Evolutionary conservation across 345 rosid species (phyloP).

Genomic region (Eucalyptus urophylla): DNA sequence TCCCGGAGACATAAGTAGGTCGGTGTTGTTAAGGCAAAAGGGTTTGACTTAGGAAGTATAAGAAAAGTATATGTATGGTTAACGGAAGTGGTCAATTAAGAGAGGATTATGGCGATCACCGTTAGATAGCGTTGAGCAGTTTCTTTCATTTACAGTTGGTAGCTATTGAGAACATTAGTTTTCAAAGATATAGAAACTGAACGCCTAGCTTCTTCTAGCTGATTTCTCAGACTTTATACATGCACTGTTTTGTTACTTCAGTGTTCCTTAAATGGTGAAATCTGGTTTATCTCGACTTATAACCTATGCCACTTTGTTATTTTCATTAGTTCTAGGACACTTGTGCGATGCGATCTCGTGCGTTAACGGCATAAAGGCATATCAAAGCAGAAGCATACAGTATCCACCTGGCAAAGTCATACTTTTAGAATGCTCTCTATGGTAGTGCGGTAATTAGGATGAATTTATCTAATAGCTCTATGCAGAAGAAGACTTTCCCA

Average conservation of each 20-base stretch:
- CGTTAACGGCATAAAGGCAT: not conserved
- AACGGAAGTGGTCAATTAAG: no score
- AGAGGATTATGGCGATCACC: no score
- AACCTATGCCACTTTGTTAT: not conserved
- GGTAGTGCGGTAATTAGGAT: not conserved
- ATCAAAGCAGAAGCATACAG: not conserved
- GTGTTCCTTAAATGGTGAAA: no score
- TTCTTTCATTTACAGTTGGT: no score
- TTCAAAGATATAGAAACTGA: no score
- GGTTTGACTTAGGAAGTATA: no score
- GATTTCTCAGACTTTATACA: fast-evolving
- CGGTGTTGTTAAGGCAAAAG: fast-evolving
- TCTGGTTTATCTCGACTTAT: no score
- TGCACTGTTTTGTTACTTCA: fast-evolving
- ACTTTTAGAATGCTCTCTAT: not conserved
- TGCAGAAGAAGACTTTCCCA: slow-evolving; percentile 17
- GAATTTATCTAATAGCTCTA: not conserved
- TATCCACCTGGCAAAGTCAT: not conserved
- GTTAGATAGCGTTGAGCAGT: no score
- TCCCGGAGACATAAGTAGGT: no score
- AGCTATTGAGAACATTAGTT: no score
- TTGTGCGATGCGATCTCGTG: not conserved
- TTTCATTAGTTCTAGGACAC: not conserved
- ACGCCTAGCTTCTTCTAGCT: no score
- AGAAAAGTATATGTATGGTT: fast-evolving